These are phyloP conservation scores for Mercurialis annua DNA, from an alignment of 345 rosid species.

Conservation along the genomic window DNA sequence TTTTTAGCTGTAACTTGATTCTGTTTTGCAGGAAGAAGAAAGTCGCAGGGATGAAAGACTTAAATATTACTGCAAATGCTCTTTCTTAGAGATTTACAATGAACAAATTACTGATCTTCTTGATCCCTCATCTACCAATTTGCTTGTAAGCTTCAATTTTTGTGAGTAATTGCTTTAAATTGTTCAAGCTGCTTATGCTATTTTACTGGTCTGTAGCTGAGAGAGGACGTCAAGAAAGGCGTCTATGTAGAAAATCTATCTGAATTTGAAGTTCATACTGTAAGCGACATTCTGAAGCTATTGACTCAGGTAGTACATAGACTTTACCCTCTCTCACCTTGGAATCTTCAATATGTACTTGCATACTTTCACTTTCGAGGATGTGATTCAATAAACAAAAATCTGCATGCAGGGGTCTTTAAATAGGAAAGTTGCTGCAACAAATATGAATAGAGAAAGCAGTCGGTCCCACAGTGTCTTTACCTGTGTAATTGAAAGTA, in stretches of 20 bases:
- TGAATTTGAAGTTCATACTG: constrained; percentile 79
- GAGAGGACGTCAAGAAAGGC: constrained; percentile 81
- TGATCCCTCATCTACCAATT: constrained; percentile 85
- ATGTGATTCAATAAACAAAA: background rate
- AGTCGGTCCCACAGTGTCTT: constrained; percentile 94
- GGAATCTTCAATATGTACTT: constrained; percentile 3
- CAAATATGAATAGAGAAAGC: constrained; percentile 96
- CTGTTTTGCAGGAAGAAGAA: constrained; percentile 83
- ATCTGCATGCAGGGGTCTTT: constrained; percentile 57
- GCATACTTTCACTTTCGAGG: background rate
- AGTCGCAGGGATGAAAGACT: constrained; percentile 83
- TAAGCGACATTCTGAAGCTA: constrained; percentile 74
- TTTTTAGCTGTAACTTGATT: background rate
- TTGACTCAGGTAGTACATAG: constrained; percentile 60
- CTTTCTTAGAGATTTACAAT: constrained; percentile 92
- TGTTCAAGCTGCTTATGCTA: constrained; percentile 8
- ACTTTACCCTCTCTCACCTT: background rate
- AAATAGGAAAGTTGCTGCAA: constrained; percentile 90
- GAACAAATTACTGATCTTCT: constrained; percentile 97
- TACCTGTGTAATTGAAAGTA: constrained; percentile 88
- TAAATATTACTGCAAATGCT: constrained; percentile 89
- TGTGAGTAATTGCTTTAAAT: constrained; percentile 1
- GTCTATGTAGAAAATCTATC: constrained; percentile 93
- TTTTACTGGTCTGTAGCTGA: constrained; percentile 45
- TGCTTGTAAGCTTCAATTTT: constrained; percentile 50